Evolutionary conservation across 2,329 filamentous ascomycete genomes (phyloP), one percentile per base, ranked within the genome.

Genomic region (Metarhizium album): DNA sequence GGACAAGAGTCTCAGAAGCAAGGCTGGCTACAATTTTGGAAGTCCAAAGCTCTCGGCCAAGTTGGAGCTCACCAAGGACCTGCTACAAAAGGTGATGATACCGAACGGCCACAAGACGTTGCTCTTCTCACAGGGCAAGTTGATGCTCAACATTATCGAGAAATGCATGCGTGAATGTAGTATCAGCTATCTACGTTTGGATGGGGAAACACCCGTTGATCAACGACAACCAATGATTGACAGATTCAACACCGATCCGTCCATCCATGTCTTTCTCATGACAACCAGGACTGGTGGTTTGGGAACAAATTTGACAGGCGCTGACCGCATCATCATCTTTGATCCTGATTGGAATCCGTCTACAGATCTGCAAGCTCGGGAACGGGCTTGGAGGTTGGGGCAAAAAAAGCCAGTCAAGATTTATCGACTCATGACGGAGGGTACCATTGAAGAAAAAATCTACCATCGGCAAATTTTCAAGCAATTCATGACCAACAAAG

Each of bases 341-440:
- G 94, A 98, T 61, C 94, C 93, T 0, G 93, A 98, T 64, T 98
- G 93, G 93, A 97, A 97, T 60, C 93, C 91, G 2, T 96, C 91
- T 0, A 97, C 91, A 0, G 93, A 98, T 62, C 76, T 96, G 24
- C 93, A 98, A 69, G 93, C 93, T 16, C 84, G 93, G 46, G 93
- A 98, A 68, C 81, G 93, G 61, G 93, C 94, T 5, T 98, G 93
- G 93, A 83, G 93, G 52, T 72, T 98, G 2, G 93, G 93, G 0
- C 93, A 98, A 70, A 96, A 94, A 67, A 84, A 86, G 49, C 89
- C 95, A 46, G 93, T 98, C 27, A 90, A 89, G 4, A 95, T 98
- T 22, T 98, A 96, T 65, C 86, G 94, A 35, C 76, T 98, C n/a
- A 95, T 98, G 87, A 95, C 89, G 3, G 89, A 91, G 4, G 93